Base-by-base conservation (phyloP, 2,329 filamentous ascomycete species). In the Fusarium longipes region DNA sequence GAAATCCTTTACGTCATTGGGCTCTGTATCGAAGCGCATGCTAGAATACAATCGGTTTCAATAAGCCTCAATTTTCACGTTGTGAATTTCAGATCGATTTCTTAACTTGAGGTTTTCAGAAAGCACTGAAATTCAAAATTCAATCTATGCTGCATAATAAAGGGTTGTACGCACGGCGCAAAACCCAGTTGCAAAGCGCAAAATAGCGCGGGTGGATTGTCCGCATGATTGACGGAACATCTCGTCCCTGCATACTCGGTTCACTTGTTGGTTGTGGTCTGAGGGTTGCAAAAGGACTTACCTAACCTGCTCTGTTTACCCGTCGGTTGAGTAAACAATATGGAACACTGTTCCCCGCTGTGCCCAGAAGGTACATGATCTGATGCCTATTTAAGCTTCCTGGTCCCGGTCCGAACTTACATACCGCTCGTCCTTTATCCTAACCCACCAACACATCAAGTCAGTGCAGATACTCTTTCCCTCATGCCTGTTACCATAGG, bases 351-450 rank as follows among this genome's bases (percentile, higher is more conserved):
- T 38, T n/a, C 24, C 22, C 24, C 8, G 17, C 11, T 27, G 24
- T 29, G 44, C 44, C 33, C 35, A 49, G 33, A 24, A 15, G 22
- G 24, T 17, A 9, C 24, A 38, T 49, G 18, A n/a, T n/a, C n/a
- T n/a, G n/a, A 40, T 39, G 25, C 25, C 29, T 48, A 48, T 39
- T 39, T 51, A 40, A 56, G 42, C 52, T 35, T 27, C 22, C 43
- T 40, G n/a, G 20, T 9, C 35, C 43, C 27, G 45, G 27, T 8
- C 35, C 24, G 8, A 49, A 35, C 17, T 5, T 15, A n/a, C 33
- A 9, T 17, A 8, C 9, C 8, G 10, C 17, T n/a, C 33, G 5
- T 35, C 33, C 17, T 18, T 35, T 35, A 18, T 35, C 17, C 17
- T n/a, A 11, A 10, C 17, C 33, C 8, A n/a, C 33, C 11, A n/a